A percentile compares a stretch with the other conserved stretches of the same genome.
phyloP scores from a whole-genome alignment of 768 basidiomycete genomes.

The Collybia mongolica region DNA sequence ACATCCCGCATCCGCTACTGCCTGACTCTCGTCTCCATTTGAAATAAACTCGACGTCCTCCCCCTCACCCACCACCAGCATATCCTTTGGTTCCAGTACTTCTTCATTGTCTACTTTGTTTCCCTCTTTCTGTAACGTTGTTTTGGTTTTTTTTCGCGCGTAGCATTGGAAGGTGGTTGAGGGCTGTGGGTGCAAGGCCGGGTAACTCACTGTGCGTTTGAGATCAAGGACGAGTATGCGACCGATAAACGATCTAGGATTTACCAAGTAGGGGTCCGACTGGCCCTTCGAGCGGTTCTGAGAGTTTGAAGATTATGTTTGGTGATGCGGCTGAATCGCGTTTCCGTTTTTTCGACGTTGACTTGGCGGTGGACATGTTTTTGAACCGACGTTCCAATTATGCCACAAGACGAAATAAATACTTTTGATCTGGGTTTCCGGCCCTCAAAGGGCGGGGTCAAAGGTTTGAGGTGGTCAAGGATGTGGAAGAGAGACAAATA shows the following conservation, averaged over 20 bases:
- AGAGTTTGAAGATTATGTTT: slow-evolving; percentile 28
- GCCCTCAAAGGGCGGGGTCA: too few species aligned
- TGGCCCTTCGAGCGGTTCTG: slow-evolving; percentile 22
- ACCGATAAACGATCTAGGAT: neutral
- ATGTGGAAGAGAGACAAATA: slow-evolving; percentile 7
- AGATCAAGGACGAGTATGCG: too few species aligned
- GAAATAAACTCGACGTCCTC: slow-evolving; percentile 79
- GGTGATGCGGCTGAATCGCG: slow-evolving; percentile 13
- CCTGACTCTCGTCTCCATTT: slow-evolving; percentile 49
- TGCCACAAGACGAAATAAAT: neutral
- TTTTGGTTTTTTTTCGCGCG: slow-evolving; percentile 40
- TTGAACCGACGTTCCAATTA: slow-evolving; percentile 8
- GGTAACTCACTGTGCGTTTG: slow-evolving; percentile 54
- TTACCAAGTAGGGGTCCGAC: slow-evolving; percentile 40
- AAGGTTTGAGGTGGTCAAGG: slow-evolving; percentile 10
- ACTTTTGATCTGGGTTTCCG: too few species aligned
- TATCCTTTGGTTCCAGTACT: slow-evolving; percentile 23
- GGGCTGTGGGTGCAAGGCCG: slow-evolving; percentile 56
- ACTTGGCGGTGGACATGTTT: slow-evolving; percentile 35
- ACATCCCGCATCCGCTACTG: slow-evolving; percentile 57
- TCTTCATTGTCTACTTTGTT: slow-evolving; percentile 16
- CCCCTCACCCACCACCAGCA: slow-evolving; percentile 81
- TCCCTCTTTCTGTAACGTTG: slow-evolving; percentile 18
- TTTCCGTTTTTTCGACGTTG: slow-evolving; percentile 37
- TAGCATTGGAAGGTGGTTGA: slow-evolving; percentile 66